Base-by-base conservation (phyloP, 2,329 filamentous ascomycete genomes). In the Blastomyces gilchristii region DNA sequence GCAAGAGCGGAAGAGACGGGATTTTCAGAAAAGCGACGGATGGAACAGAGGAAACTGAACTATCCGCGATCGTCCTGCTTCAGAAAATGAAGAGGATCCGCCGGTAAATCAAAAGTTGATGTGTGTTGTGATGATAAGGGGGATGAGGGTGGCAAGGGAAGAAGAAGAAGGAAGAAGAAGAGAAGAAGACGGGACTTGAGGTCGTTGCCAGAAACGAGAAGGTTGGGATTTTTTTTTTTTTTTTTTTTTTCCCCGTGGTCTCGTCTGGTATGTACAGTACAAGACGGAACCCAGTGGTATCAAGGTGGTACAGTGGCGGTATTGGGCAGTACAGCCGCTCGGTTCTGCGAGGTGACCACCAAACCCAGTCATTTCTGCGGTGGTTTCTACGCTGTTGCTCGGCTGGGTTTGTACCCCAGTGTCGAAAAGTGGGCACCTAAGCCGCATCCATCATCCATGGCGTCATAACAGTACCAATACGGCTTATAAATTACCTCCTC, bases 51-150 rank as follows among this genome's bases (percentile, higher is more conserved):
- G 39, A 63, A 41, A 57, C 65, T 66, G 64, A 62, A 62, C 52
- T 63, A 67, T 64, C 65, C 67, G 67, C 67, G 66, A 66, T 67
- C 66, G 64, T 68, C 67, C 66, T 67, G 52, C 63, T 68, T 64
- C 66, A 58, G 60, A 61, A 47, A 58, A 18, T 63, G 66, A 68
- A 66, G 63, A 66, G 65, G 66, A 67, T 63, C 66, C 66, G 65
- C 67, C 56, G 64, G 64, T 45, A 63, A 63, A 49, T 58, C 57
- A 50, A 57, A 54, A 22, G 25, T 63, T 43, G 45, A 49, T 65
- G 57, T 65, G 57, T 34, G 50, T 39, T 62, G 41, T 50, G 47
- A 34, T 52, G 58, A 58, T 62, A 34, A 60, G 59, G 57, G 58
- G 56, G 56, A 61, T 59, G 58, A 63, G 57, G 63, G 50, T 47